Percentiles rank a stretch among this genome's conserved stretches.
Conservation (phyloP, 352 stramenopile species). For the Phytophthora lateralis region DNA sequence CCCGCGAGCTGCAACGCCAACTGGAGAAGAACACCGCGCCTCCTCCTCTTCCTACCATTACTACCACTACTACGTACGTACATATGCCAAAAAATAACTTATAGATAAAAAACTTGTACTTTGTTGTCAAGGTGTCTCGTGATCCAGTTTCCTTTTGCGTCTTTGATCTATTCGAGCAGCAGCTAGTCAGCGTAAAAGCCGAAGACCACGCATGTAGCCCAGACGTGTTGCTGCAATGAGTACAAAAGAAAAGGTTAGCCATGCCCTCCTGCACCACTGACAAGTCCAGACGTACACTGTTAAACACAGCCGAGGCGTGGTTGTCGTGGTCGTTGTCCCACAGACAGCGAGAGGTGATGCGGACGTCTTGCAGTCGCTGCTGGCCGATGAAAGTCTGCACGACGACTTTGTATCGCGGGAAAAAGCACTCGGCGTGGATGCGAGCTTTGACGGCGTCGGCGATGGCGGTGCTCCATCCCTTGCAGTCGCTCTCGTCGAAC, state of each 20-base stretch:
- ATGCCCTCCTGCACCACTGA: neutral
- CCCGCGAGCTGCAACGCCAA: constrained; percentile 11
- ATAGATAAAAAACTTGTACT: constrained; percentile 49
- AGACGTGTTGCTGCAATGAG: constrained; percentile 78
- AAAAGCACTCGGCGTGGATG: constrained; percentile 67
- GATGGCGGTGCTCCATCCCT: constrained; percentile 65
- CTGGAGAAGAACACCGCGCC: constrained; percentile 1
- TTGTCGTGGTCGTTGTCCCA: constrained; percentile 95
- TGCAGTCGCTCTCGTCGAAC: constrained; percentile 76
- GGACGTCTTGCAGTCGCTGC: constrained; percentile 93
- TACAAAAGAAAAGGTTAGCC: neutral
- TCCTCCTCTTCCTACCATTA: constrained; percentile 18
- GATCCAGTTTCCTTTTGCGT: neutral
- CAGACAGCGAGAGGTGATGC: constrained; percentile 92
- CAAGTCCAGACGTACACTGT: constrained; percentile 64
- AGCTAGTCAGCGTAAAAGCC: constrained; percentile 89
- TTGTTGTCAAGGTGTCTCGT: constrained; percentile 19
- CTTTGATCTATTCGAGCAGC: constrained; percentile 17
- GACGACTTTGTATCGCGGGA: constrained; percentile 94
- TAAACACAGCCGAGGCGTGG: constrained; percentile 88
- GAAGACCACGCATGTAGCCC: constrained; percentile 91
- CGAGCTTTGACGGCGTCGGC: constrained; percentile 68
- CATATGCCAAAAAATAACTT: constrained; percentile 56
- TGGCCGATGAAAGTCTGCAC: constrained; percentile 95
- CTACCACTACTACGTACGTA: constrained; percentile 32